Evolutionary conservation across 257 asterid species (phyloP), one percentile per base, ranked within the genome.

Genomic region (Nicotiana tabacum): DNA sequence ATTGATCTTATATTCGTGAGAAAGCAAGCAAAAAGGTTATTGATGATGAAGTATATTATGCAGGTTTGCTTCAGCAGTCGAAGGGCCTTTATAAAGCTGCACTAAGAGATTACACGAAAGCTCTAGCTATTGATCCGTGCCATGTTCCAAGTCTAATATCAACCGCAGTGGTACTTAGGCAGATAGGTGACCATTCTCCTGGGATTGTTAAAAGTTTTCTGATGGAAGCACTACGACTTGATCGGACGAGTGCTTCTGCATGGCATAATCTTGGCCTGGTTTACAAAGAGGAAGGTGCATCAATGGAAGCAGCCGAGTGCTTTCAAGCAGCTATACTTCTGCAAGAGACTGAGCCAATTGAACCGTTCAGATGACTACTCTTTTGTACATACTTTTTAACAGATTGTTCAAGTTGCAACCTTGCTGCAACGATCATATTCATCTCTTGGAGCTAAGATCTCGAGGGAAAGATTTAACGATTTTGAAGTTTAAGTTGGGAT

Each of bases 51-150:
- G 35, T 68, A 74, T 60, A 64, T 30, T 57, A 11, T 77, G 87
- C 91, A 96, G 99, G 99, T 84, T 82, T 90, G 87, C 94, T 94
- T 74, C 86, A 93, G 9, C 98, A 93, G 88, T 94, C 96, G 5
- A 89, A 85, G 85, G 95, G 91, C 67, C 82, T 84, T 27, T 46
- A 77, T 66, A 88, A 87, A 85, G 97, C 93, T 89, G 97, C 99
- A 16, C 85, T 93, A 35, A 82, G 55, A 60, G 92, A 93, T 9
- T 94, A 84, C 48, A 78, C 51, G 27, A 87, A 86, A 2, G 96
- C 98, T 82, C 88, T 93, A 66, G 91, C 68, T 37, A 58, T 92
- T 4, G 96, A 96, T 81, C 98, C 98, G 4, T 81, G 56, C 5
- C 93, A 92, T 6, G 93, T 87, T 80, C 92, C 95, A 9, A 94